phyloP scores from a whole-genome alignment of 2,329 filamentous ascomycete genomes.

The Claviceps sp. region DNA sequence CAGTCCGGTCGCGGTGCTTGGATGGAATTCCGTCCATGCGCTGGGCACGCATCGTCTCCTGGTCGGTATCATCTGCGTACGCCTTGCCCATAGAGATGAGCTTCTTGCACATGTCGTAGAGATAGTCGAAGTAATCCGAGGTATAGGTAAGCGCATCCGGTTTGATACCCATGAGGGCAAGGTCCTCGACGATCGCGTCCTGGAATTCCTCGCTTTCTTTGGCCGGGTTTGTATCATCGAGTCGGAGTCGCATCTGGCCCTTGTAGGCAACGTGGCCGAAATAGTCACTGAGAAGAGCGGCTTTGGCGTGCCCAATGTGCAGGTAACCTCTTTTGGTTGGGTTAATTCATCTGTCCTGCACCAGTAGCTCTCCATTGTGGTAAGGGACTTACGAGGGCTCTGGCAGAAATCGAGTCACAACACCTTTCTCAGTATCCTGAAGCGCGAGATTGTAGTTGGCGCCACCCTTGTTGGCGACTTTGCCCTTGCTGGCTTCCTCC shows the following conservation, averaged over 20 bases:
- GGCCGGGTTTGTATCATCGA: conserved; percentile 94
- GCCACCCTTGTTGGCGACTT: conserved; percentile 63
- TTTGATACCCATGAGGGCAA: conserved; percentile 81
- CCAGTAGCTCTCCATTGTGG: background rate
- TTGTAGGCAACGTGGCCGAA: conserved; percentile 91
- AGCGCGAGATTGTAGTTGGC: conserved; percentile 83
- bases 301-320: conserved; percentile 93
- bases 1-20: conserved; percentile 59
- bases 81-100: conserved; percentile 80
- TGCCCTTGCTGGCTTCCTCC: conserved; percentile 51
- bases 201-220: conserved; percentile 97
- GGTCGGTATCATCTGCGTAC: conserved; percentile 88
- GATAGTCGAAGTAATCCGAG: conserved; percentile 86
- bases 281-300: conserved; percentile 87
- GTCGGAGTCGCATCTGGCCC: conserved; percentile 78
- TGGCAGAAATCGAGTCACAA: conserved; percentile 84
- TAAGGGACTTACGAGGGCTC: conserved; percentile 62
- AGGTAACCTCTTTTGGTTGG: conserved; percentile 54
- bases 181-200: conserved; percentile 84
- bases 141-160: conserved; percentile 81
- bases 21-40: conserved; percentile 75
- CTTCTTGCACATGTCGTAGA: conserved; percentile 73
- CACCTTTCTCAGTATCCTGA: conserved; percentile 72
- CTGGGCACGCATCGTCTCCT: conserved; percentile 76
- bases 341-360: conserved; percentile 4